phyloP scores from a whole-genome alignment of 2,329 filamentous ascomycete species.

The Gaeumannomyces tritici region DNA sequence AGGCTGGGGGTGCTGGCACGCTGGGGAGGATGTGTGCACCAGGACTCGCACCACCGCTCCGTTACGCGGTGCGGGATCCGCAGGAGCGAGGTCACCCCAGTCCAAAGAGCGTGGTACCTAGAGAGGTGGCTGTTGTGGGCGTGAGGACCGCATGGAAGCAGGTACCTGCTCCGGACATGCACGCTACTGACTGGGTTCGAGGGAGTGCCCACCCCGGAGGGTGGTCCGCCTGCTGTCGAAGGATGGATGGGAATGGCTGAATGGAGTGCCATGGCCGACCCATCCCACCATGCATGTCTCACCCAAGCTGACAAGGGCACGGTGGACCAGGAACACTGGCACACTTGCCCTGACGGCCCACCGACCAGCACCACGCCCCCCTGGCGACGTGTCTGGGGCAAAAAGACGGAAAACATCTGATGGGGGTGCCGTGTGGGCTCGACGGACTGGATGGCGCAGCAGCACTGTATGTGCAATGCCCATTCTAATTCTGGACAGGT shows the following conservation, averaged over 20 bases:
- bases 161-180: not conserved
- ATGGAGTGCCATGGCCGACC: constrained; percentile 3
- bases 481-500: constrained; percentile 27
- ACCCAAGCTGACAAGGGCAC: constrained; percentile 36
- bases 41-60: not conserved
- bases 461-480: constrained; percentile 16
- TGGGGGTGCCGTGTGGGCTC: constrained; percentile 20
- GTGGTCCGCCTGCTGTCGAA: not conserved
- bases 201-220: not conserved
- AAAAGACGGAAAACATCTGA: constrained; percentile 29
- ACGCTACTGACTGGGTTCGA: not conserved
- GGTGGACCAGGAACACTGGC: constrained; percentile 20
- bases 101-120: not conserved
- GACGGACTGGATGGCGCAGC: constrained; percentile 23
- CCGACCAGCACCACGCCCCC: constrained; percentile 3
- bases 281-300: constrained; percentile 38
- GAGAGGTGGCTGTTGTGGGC: not conserved
- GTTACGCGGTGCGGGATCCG: not conserved
- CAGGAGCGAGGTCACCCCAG: not conserved
- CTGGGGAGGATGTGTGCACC: not conserved
- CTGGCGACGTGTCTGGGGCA: constrained; percentile 9
- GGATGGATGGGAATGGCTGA: constrained; percentile 1
- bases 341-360: constrained; percentile 6
- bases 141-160: not conserved
- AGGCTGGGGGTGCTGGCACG: no score